Base-by-base conservation (phyloP, 2,329 filamentous ascomycete genomes). In the Pleurostoma richardsiae region DNA sequence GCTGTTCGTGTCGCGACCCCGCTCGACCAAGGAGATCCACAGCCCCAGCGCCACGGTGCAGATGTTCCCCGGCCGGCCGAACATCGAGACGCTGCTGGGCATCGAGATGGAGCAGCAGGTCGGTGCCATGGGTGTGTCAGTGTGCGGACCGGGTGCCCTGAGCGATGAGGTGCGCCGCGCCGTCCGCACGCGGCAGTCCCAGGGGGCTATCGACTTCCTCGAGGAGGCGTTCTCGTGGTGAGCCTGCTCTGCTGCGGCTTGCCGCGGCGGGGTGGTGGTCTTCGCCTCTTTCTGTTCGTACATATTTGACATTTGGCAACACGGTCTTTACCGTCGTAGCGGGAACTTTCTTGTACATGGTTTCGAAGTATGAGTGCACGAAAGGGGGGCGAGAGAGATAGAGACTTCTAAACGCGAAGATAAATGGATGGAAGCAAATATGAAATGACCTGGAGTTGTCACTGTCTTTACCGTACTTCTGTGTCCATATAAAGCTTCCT, bases 51-150 rank as follows among this genome's bases (percentile, higher is more conserved):
- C 83, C 1, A 89, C 84, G 19, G 87, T 92, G 10, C 86, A 90
- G 63, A 91, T 91, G 87, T 90, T 90, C 73, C 87, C 87, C 4
- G 87, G 87, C 11, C 76, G 86, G 55, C 86, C 86, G 19, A 88
- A 90, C 62, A 82, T 89, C 44, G 78, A 84, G 53, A 86, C 85
- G 1, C 72, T 91, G 11, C 71, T 91, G 49, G 77, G 83, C 46
- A 81, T 83, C 57, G 86, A 90, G 72, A 83, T 88, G 70, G 82
- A 87, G 67, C 77, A 80, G 57, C 85, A 88, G 58, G 71, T 90
- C 42, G 86, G 86, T 49, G 82, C 85, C 30, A 83, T 89, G 72
- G 86, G 80, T 31, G 83, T 91, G 10, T 79, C 77, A 11, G 86
- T 90, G 3, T 91, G 87, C 58, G 88, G 88, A 10, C 85, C 85